Percentiles rank a stretch among this genome's conserved stretches.
These are phyloP conservation scores for Fusarium hostae DNA, from an alignment of 2,329 filamentous ascomycete species.

Conservation along the genomic window DNA sequence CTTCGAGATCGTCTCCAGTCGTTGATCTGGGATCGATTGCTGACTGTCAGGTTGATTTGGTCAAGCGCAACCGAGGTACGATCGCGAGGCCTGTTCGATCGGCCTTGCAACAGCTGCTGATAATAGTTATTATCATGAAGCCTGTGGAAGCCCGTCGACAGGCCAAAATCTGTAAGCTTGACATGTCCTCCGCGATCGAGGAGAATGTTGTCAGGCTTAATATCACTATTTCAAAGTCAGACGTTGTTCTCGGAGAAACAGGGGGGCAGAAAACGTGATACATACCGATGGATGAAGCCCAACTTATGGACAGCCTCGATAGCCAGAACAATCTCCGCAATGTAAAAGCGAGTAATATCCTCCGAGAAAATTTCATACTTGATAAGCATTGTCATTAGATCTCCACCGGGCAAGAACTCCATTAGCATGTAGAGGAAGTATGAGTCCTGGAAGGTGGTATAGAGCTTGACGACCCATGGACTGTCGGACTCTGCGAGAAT, in stretches of 20 bases:
- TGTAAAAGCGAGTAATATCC: constrained; percentile 98
- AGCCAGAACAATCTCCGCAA: constrained; percentile 97
- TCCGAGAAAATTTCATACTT: constrained; percentile 99
- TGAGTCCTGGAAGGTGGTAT: constrained; percentile 95
- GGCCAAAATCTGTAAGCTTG: constrained; percentile 97
- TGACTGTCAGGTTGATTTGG: constrained; percentile 97
- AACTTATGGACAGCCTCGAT: constrained; percentile 98
- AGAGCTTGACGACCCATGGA: constrained; percentile 98
- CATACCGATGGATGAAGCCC: constrained; percentile 97
- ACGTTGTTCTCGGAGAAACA: background rate
- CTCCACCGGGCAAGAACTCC: constrained; percentile 98
- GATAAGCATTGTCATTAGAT: constrained; percentile 99
- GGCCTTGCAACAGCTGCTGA: constrained; percentile 89
- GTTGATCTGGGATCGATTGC: constrained; percentile 97
- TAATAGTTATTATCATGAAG: constrained; percentile 99
- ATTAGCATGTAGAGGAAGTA: constrained; percentile 99
- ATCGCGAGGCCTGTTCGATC: constrained; percentile 78
- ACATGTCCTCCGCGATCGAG: constrained; percentile 96
- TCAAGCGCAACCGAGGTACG: constrained; percentile 95
- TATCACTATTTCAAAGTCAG: constrained; percentile 73
- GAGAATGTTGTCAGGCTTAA: constrained; percentile 98
- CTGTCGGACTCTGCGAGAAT: constrained; percentile 99
- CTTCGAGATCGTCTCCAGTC: constrained; percentile 97
- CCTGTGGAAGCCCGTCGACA: constrained; percentile 97
- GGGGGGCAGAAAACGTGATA: constrained; percentile 9